Evolutionary conservation across 306 rosid genomes (phyloP).

Genomic region (Lathyrus tuberosus): DNA sequence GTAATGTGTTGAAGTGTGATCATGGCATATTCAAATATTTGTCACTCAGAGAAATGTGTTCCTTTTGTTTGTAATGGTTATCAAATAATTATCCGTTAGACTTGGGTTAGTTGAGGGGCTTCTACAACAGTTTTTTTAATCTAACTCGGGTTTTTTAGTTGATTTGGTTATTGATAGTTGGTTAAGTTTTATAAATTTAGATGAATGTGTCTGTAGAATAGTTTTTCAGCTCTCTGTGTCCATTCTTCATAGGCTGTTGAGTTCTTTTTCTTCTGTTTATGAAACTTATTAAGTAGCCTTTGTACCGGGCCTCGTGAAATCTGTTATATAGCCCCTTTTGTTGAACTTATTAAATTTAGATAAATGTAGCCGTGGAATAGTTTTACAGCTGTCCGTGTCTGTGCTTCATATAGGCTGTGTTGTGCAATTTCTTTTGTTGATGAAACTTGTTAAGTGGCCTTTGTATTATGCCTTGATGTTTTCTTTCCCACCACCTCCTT

Average conservation of each 20-base stretch:
- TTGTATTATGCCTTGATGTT: background rate
- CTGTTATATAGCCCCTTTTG: background rate
- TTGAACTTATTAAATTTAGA: background rate
- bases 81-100: constrained; percentile 18
- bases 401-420: background rate
- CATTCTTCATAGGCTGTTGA: background rate
- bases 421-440: background rate
- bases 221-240: background rate
- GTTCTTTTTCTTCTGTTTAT: background rate
- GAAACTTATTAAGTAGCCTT: background rate
- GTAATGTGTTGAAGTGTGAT: constrained; percentile 17
- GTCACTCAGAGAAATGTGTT: background rate
- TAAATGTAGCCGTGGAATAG: background rate
- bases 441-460: background rate
- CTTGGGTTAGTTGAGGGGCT: background rate
- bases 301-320: background rate
- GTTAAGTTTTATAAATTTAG: background rate
- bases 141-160: background rate
- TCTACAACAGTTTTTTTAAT: background rate
- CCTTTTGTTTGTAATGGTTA: background rate
- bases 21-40: constrained; percentile 13
- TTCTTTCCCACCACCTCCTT: too few species aligned
- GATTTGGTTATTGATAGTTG: constrained; percentile 20
- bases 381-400: background rate
- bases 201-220: background rate